Conservation (phyloP, 2,329 filamentous ascomycete genomes). For the Cercospora nicotianae region DNA sequence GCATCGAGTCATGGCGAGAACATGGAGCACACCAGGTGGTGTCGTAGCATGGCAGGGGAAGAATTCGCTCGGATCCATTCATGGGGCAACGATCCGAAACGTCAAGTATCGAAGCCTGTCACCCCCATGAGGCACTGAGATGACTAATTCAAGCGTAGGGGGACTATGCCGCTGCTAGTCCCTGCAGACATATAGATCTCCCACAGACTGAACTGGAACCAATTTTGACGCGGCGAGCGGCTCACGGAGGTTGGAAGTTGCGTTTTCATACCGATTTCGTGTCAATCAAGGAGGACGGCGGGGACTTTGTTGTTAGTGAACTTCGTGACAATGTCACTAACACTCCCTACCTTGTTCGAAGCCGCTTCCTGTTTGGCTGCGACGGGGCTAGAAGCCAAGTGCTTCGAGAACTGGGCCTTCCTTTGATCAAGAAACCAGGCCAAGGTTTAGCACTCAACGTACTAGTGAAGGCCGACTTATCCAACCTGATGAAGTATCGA, state of each 20-base stretch:
- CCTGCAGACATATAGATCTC: slow-evolving; percentile 46
- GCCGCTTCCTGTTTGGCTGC: slow-evolving; percentile 51
- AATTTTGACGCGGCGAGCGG: slow-evolving; percentile 43
- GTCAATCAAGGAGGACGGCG: slow-evolving; percentile 40
- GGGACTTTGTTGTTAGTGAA: no score
- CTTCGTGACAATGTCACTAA: no score
- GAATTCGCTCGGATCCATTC: slow-evolving; percentile 46
- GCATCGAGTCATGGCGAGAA: slow-evolving; percentile 38
- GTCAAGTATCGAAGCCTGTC: slow-evolving; percentile 28
- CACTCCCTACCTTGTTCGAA: no score
- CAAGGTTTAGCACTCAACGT: slow-evolving; percentile 32
- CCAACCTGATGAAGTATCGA: slow-evolving; percentile 48
- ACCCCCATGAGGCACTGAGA: neutral
- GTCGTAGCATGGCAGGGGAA: slow-evolving; percentile 47
- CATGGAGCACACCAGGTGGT: slow-evolving; percentile 48
- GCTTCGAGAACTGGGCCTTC: slow-evolving; percentile 46
- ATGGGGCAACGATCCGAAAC: slow-evolving; percentile 46
- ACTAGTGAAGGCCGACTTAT: slow-evolving; percentile 51
- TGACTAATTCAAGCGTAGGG: slow-evolving; percentile 30
- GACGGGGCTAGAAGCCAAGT: slow-evolving; percentile 52
- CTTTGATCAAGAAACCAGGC: slow-evolving; percentile 40
- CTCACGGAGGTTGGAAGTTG: slow-evolving; percentile 42
- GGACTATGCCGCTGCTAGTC: slow-evolving; percentile 42
- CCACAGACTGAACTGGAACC: slow-evolving; percentile 48
- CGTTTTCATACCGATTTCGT: slow-evolving; percentile 29